Percentiles rank a stretch among this genome's conserved stretches.
These are phyloP conservation scores for Chrysochromulina parva DNA, from an alignment of 78 protist species.

Conservation along the genomic window DNA sequence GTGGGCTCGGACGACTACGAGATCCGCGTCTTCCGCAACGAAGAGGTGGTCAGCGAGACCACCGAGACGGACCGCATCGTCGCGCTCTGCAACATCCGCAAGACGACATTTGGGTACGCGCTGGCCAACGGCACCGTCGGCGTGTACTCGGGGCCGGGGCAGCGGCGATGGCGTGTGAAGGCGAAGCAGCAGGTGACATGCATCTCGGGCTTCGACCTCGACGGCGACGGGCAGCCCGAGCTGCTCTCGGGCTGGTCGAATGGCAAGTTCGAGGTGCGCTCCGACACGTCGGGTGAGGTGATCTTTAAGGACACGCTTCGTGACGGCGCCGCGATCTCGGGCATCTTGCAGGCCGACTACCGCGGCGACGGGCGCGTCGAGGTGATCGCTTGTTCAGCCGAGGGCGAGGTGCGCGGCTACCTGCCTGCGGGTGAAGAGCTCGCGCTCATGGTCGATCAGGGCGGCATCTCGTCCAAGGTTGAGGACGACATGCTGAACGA, in stretches of 20 bases:
- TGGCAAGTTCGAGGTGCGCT: conserved; percentile 55
- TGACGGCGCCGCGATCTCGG: conserved; percentile 14
- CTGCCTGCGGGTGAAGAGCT: conserved; percentile 11
- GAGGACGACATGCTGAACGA: background rate
- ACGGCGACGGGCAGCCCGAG: conserved; percentile 66
- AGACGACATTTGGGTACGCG: conserved; percentile 38
- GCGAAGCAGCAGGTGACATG: conserved; percentile 18
- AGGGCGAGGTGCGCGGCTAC: conserved; percentile 59
- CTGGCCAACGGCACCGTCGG: conserved; percentile 67
- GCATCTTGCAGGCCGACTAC: conserved; percentile 58
- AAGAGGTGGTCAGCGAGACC: conserved; percentile 41
- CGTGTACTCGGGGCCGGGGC: conserved; percentile 35
- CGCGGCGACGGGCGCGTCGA: conserved; percentile 38
- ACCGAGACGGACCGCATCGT: conserved; percentile 38
- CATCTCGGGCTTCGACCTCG: conserved; percentile 48
- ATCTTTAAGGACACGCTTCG: conserved; percentile 52
- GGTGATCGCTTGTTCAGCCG: conserved; percentile 24
- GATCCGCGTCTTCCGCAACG: conserved; percentile 49
- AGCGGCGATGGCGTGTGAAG: conserved; percentile 52
- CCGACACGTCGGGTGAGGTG: conserved; percentile 38
- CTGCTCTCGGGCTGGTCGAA: conserved; percentile 48
- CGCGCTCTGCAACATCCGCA: background rate
- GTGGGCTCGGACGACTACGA: conserved; percentile 67
- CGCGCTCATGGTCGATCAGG: background rate
- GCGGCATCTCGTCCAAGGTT: background rate